phyloP scores from a whole-genome alignment of 148 eudicot genomes.

The Agrostemma githago region DNA sequence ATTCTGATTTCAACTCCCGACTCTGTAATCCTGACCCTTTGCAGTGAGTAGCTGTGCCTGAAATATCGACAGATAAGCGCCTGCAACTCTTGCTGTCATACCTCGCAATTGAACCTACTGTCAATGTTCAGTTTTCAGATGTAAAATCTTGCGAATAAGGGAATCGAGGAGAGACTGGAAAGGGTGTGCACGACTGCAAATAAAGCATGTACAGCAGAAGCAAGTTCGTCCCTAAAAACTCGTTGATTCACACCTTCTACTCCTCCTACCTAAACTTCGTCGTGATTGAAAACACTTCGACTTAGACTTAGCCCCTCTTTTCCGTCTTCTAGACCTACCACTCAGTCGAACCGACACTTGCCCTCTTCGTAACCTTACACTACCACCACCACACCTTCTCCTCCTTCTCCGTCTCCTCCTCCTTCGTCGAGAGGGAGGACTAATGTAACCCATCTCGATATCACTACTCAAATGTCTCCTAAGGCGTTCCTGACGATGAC shows the following conservation, averaged over 20 bases:
- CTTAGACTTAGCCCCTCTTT: background rate
- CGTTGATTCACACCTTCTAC: constrained; percentile 1
- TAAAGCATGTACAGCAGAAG: too few species aligned
- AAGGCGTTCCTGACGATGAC: constrained; percentile 19
- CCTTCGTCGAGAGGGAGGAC: constrained; percentile 10
- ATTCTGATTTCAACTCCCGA: too few species aligned
- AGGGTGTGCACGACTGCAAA: constrained; percentile 14
- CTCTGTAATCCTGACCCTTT: too few species aligned
- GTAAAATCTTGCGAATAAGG: constrained; percentile 49
- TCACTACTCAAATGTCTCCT: constrained; percentile 19
- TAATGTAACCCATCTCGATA: constrained; percentile 31
- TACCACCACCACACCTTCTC: background rate
- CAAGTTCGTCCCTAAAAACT: too few species aligned
- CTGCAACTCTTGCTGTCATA: too few species aligned
- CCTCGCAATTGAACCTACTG: too few species aligned
- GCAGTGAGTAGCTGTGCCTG: too few species aligned
- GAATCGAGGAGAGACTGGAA: constrained; percentile 27
- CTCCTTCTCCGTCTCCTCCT: constrained; percentile 7
- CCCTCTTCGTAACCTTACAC: constrained; percentile 16
- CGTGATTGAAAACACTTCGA: constrained; percentile 9
- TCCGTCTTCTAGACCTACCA: constrained; percentile 23
- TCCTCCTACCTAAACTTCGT: constrained; percentile 8
- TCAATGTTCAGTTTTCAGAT: too few species aligned
- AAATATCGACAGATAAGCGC: too few species aligned
- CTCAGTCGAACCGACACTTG: constrained; percentile 22